Conservation (phyloP, 1,284 basidiomycete species). For the Termitomyces sp. region DNA sequence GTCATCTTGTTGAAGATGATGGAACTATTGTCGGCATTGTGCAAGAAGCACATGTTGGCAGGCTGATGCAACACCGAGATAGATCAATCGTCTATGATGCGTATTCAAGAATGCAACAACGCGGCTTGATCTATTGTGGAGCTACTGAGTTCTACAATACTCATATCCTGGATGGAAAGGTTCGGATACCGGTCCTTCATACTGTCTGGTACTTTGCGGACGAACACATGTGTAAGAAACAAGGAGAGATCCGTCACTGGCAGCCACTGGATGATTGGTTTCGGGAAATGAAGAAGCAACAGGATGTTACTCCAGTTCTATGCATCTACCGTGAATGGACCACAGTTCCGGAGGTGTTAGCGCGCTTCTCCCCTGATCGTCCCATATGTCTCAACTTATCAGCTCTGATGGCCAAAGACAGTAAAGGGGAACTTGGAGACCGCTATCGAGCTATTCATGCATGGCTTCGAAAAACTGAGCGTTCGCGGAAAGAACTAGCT, state of each 20-base stretch:
- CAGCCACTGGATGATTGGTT: conserved; percentile 16
- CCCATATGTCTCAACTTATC: conserved; percentile 6
- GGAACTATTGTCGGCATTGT: conserved; percentile 40
- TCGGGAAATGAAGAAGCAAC: conserved; percentile 2
- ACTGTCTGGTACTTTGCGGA: conserved; percentile 15
- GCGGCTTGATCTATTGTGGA: conserved; percentile 25
- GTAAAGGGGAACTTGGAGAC: not conserved
- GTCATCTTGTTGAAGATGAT: conserved; percentile 36
- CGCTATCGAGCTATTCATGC: conserved; percentile 1
- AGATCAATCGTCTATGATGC: conserved; percentile 37
- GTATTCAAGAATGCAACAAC: conserved; percentile 33
- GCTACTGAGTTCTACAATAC: conserved; percentile 18
- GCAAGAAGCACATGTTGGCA: conserved; percentile 36
- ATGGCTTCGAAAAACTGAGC: conserved; percentile 9
- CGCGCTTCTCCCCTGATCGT: conserved; percentile 7
- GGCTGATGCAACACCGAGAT: conserved; percentile 32
- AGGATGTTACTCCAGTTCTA: not conserved
- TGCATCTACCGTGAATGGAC: not conserved
- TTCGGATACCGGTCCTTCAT: conserved; percentile 23
- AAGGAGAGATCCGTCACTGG: conserved; percentile 22
- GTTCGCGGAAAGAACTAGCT: not conserved
- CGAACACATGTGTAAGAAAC: conserved; percentile 15
- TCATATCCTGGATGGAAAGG: conserved; percentile 26
- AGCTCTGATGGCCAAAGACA: not conserved
- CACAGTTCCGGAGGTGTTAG: not conserved